Conservation (phyloP, 2,329 filamentous ascomycete species). For the Colletotrichum orchidophilum region DNA sequence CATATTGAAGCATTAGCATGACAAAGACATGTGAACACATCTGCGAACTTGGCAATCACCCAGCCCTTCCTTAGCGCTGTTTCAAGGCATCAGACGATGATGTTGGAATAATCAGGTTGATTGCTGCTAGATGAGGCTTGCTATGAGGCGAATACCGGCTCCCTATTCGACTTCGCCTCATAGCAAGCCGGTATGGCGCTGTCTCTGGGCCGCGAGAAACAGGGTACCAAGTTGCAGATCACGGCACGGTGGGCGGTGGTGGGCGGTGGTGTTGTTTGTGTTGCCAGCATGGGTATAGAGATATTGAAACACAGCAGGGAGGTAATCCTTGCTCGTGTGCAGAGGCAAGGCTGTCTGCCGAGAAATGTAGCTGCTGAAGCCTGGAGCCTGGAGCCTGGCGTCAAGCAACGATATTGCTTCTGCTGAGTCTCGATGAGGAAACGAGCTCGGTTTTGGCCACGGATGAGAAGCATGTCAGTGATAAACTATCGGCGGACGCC, state of each 20-base stretch:
- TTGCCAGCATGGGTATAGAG: neutral
- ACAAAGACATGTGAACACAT: neutral
- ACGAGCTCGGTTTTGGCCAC: neutral
- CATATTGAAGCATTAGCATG: neutral
- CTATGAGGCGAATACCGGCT: slow-evolving; percentile 12
- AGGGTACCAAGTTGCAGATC: slow-evolving; percentile 11
- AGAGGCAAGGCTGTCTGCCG: slow-evolving; percentile 5
- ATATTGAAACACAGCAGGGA: slow-evolving; percentile 29
- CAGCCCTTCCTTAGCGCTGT: neutral
- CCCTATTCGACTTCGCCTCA: too few species aligned
- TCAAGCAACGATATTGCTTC: neutral
- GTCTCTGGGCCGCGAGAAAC: slow-evolving; percentile 11
- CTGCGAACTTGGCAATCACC: neutral
- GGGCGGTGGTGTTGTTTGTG: neutral
- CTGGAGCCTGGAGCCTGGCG: neutral
- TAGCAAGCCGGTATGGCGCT: neutral
- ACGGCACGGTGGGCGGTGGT: neutral
- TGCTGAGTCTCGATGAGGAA: neutral
- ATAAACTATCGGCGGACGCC: neutral
- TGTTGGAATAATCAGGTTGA: neutral
- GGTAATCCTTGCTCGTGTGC: slow-evolving; percentile 7
- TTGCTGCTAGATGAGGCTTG: slow-evolving; percentile 1
- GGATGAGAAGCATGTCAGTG: neutral
- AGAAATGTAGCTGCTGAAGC: neutral
- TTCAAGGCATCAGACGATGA: neutral